phyloP scores from a whole-genome alignment of 2,329 filamentous ascomycete species.

The Penicillium frequentans region DNA sequence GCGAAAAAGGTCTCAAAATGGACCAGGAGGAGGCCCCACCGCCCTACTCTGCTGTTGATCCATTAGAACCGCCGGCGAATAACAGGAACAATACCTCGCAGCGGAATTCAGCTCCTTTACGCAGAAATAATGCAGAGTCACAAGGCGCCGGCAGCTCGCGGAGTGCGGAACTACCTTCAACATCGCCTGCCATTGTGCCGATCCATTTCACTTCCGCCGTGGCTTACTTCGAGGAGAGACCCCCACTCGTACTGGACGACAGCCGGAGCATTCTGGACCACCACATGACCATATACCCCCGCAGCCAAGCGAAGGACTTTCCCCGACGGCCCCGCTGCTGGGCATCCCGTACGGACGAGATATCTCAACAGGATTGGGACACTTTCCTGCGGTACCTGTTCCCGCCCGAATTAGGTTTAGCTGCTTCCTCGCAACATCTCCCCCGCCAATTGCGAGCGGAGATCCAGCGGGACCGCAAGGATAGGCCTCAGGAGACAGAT shows the following conservation, averaged over 20 bases:
- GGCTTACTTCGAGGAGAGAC: constrained; percentile 41
- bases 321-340: constrained; percentile 44
- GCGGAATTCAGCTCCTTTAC: constrained; percentile 18
- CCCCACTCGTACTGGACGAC: constrained; percentile 24
- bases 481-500: constrained; percentile 43
- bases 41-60: constrained; percentile 44
- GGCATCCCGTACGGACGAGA: constrained; percentile 33
- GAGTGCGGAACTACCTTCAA: constrained; percentile 7
- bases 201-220: constrained; percentile 37
- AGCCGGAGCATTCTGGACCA: constrained; percentile 32
- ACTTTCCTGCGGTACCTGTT: constrained; percentile 45
- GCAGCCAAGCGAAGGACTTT: constrained; percentile 43
- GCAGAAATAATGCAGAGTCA: constrained; percentile 16
- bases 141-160: constrained; percentile 19
- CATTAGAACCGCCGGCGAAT: constrained; percentile 28
- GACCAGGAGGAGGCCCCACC: constrained; percentile 42
- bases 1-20: constrained; percentile 21
- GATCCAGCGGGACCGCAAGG: constrained; percentile 43
- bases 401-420: constrained; percentile 39
- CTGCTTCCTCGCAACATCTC: constrained; percentile 37
- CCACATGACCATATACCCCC: constrained; percentile 41
- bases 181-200: constrained; percentile 18
- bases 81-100: constrained; percentile 19
- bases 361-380: constrained; percentile 45
- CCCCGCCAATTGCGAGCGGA: constrained; percentile 40